These are phyloP conservation scores for Drosera capensis DNA, from an alignment of 148 eudicot species.

Conservation along the genomic window DNA sequence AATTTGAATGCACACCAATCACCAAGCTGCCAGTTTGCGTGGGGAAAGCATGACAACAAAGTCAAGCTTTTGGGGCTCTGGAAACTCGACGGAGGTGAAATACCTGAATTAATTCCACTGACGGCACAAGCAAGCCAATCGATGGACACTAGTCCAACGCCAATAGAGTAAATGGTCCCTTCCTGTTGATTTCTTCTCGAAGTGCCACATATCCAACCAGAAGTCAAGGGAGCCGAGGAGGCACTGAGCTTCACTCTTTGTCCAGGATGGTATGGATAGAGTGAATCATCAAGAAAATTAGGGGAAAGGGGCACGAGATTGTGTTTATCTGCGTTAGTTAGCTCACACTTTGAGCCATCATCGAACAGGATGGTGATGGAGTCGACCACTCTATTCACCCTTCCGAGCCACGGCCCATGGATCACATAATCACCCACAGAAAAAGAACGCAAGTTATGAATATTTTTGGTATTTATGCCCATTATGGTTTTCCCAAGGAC, in stretches of 20 bases:
- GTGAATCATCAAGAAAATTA: conserved; percentile 57
- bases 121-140: conserved; percentile 70
- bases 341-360: conserved; percentile 61
- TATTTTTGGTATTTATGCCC: conserved; percentile 32
- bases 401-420: conserved; percentile 79
- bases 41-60: conserved; percentile 40
- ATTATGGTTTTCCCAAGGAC: conserved; percentile 33
- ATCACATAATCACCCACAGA: conserved; percentile 61
- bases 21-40: conserved; percentile 89
- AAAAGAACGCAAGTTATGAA: conserved; percentile 43
- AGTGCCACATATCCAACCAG: conserved; percentile 65
- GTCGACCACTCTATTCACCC: conserved; percentile 56
- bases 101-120: conserved; percentile 12
- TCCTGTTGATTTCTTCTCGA: conserved; percentile 35
- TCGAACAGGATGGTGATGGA: conserved; percentile 47
- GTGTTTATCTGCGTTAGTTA: conserved; percentile 37
- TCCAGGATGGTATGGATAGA: conserved; percentile 76
- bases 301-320: conserved; percentile 45
- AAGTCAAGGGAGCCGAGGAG: conserved; percentile 25
- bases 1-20: conserved; percentile 63
- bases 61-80: conserved; percentile 48
- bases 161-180: conserved; percentile 59
- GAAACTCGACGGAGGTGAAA: conserved; percentile 33
- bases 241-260: conserved; percentile 54
- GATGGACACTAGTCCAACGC: conserved; percentile 51